Conservation (phyloP, 441 rosid genomes). For the Theobroma grandiflorum region DNA sequence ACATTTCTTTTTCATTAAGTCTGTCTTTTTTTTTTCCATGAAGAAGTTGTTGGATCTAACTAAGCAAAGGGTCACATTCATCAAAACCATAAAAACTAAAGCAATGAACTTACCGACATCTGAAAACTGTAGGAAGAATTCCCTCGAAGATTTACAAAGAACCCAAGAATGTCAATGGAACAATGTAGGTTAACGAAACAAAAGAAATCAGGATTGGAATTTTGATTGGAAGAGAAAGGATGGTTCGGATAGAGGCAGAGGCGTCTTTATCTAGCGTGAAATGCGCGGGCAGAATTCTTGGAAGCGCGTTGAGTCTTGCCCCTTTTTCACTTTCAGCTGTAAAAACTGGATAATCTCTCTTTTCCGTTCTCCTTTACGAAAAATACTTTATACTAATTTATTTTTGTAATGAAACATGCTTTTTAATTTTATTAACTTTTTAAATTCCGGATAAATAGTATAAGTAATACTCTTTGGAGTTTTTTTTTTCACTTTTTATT, state of each 20-base stretch:
- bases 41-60: constrained; percentile 9
- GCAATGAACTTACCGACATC: constrained; percentile 23
- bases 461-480: too few species aligned
- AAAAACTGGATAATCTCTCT: background rate
- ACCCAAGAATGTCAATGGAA: constrained; percentile 11
- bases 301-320: constrained; percentile 8
- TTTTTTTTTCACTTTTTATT: too few species aligned
- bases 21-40: too few species aligned
- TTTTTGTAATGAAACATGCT: too few species aligned
- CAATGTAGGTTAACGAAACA: background rate
- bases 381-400: background rate
- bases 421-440: too few species aligned
- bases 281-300: background rate
- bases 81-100: background rate
- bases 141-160: background rate
- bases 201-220: background rate
- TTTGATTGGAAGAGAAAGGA: background rate
- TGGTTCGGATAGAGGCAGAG: background rate
- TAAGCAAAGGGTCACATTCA: constrained; percentile 22
- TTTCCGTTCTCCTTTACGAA: background rate
- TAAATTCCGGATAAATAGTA: too few species aligned
- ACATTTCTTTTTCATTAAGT: background rate
- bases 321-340: background rate
- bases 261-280: background rate
- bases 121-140: background rate